Evolutionary conservation across 192 early-diverging fungal species (phyloP).

Genomic region (Linnemannia schmuckeri): DNA sequence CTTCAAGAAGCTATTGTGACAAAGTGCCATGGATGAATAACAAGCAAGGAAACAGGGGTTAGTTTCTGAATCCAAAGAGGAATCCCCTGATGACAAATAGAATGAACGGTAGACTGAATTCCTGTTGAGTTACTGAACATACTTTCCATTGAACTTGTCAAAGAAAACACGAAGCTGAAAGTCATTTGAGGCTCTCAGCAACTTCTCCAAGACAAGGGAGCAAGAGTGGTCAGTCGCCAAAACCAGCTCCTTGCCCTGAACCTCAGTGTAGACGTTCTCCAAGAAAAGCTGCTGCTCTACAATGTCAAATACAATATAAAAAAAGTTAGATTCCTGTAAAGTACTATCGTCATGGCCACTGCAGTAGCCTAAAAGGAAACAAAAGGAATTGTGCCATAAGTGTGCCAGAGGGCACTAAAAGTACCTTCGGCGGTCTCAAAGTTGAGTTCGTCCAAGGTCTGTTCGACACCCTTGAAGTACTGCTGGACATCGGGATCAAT

Average conservation of each 20-base stretch:
- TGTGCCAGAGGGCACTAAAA: neutral
- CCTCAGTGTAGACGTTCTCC: slow-evolving; percentile 81
- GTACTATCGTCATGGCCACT: neutral
- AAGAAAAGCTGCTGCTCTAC: slow-evolving; percentile 78
- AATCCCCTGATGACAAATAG: neutral
- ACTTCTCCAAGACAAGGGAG: slow-evolving; percentile 85
- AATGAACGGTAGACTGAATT: neutral
- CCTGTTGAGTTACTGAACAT: slow-evolving; percentile 27
- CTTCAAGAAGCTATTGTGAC: slow-evolving; percentile 58
- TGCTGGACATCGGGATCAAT: slow-evolving; percentile 65
- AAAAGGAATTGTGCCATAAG: neutral
- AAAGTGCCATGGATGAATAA: neutral
- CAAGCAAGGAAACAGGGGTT: neutral
- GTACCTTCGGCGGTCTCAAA: slow-evolving; percentile 73
- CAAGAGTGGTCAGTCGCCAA: slow-evolving; percentile 82
- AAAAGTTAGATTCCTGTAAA: neutral
- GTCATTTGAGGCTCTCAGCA: slow-evolving; percentile 77
- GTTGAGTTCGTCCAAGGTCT: slow-evolving; percentile 67
- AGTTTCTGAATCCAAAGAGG: neutral
- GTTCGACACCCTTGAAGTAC: slow-evolving; percentile 74
- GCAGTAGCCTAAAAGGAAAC: neutral
- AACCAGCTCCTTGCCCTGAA: slow-evolving; percentile 79
- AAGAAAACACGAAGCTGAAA: slow-evolving; percentile 82
- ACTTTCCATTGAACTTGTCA: slow-evolving; percentile 68
- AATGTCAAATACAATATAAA: neutral